Conservation (phyloP, 805 yeast species). For the Yarrowia phangngaensis region DNA sequence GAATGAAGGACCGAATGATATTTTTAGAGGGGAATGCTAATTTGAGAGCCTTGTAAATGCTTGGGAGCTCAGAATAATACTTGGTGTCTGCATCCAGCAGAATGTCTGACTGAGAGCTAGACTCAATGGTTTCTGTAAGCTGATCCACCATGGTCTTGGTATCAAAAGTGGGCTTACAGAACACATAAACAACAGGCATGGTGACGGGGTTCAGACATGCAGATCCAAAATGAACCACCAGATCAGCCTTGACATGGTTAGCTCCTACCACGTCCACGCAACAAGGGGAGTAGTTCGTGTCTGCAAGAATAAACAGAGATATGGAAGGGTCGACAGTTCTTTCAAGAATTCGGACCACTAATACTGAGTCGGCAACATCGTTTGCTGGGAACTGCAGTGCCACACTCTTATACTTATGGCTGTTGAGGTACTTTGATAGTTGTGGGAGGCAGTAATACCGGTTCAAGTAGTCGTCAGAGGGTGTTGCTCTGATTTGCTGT, state of each 20-base stretch:
- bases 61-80: slow-evolving; percentile 46
- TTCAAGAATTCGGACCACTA: slow-evolving; percentile 45
- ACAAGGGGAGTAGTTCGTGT: slow-evolving; percentile 91
- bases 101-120: slow-evolving; percentile 41
- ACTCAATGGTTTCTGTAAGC: slow-evolving; percentile 46
- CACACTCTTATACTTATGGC: slow-evolving; percentile 46
- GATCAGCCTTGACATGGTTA: slow-evolving; percentile 80
- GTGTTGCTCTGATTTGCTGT: neutral
- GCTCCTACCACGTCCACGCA: slow-evolving; percentile 98
- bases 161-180: slow-evolving; percentile 54
- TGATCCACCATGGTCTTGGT: slow-evolving; percentile 39
- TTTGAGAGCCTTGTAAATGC: slow-evolving; percentile 39
- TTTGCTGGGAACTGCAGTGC: slow-evolving; percentile 90
- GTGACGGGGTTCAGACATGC: slow-evolving; percentile 83
- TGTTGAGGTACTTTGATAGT: slow-evolving; percentile 12
- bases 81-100: slow-evolving; percentile 74
- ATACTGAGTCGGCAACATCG: slow-evolving; percentile 72
- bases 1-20: slow-evolving; percentile 10
- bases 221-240: slow-evolving; percentile 90
- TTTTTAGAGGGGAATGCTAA: slow-evolving; percentile 6
- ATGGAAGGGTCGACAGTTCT: slow-evolving; percentile 4
- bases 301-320: slow-evolving; percentile 77
- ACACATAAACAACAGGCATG: slow-evolving; percentile 71
- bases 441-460: slow-evolving; percentile 17
- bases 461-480: neutral